Base-by-base conservation (phyloP, 345 rosid species). In the Rhodomyrtus tomentosa region DNA sequence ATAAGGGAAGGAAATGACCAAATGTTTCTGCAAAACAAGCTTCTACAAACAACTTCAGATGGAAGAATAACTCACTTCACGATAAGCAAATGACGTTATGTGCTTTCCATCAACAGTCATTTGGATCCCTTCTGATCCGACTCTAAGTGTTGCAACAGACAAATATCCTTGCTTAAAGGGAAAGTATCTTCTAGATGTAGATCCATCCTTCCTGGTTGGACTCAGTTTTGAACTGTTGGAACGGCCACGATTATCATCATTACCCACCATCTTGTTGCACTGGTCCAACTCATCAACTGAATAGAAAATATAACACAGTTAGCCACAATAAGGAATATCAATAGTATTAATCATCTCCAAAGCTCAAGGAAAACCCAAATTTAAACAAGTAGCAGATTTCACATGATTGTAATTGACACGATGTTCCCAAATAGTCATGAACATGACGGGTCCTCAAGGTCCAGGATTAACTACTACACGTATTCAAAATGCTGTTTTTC, bases 21-120 rank as follows among this genome's bases (percentile, higher is more conserved):
- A 82, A 45, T 21, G 59, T 54, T 54, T 82, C 45, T 7, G 29
- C 51, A 32, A 52, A 76, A 82, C 53, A 53, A 32, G 42, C 3
- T 62, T 68, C 76, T 68, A 50, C 38, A 32, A 56, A 79, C 42
- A 76, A 81, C 22, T 72, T 83, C 53, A 80, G 74, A n/a, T 45
- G 85, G 86, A 79, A 84, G 82, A 85, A 85, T 90, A 85, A 84
- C 54, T 91, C 92, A 97, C 99, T 89, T 95, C 99, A 15, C 96
- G 95, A 89, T 91, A 95, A 86, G 98, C 98, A 86, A 97, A 97
- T 55, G 99, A 97, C 59, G 99, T 95, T 85, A 94, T 86, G 90
- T 95, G 98, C 93, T 95, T 97, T 86, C 99, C 99, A 87, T 97
- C 99, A 83, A 95, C 94, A 40, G 98, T 97, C 93, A 91, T 95